A percentile compares a stretch with the other conserved stretches of the same genome.
Evolutionary conservation across 2,329 filamentous ascomycete species (phyloP).

Genomic region (Neofusicoccum parvum): DNA sequence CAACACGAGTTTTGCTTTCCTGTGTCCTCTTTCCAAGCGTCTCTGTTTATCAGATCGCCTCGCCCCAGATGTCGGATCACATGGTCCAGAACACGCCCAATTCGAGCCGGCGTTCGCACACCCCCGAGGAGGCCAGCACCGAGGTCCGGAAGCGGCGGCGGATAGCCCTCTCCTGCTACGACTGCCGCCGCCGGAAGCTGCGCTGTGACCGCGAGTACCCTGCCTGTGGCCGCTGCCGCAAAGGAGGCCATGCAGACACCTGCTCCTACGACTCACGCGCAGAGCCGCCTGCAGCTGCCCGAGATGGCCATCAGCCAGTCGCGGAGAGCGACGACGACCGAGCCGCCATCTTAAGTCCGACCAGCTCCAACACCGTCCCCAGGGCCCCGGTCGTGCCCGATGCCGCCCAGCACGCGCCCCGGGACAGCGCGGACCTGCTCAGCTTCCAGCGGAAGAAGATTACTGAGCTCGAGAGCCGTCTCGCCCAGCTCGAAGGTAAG

Average conservation of each 20-base stretch:
- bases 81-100: constrained; percentile 11
- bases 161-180: constrained; percentile 51
- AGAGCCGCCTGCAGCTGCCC: constrained; percentile 23
- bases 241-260: constrained; percentile 44
- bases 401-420: not conserved
- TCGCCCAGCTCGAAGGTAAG: constrained; percentile 33
- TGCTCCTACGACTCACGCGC: constrained; percentile 45
- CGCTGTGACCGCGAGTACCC: constrained; percentile 50
- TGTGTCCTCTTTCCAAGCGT: not conserved
- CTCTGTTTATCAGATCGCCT: constrained; percentile 13
- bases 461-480: constrained; percentile 33
- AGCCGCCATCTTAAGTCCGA: constrained; percentile 12
- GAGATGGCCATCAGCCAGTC: not conserved
- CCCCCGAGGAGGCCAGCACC: not conserved
- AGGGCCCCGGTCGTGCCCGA: constrained; percentile 9
- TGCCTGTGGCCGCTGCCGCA: constrained; percentile 48
- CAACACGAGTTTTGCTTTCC: constrained; percentile 7
- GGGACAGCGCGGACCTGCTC: constrained; percentile 26
- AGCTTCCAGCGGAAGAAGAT: constrained; percentile 29
- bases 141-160: constrained; percentile 39
- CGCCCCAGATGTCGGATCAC: not conserved
- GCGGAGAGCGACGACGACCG: constrained; percentile 23
- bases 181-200: constrained; percentile 50
- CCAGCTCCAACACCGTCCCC: constrained; percentile 18
- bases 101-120: constrained; percentile 16